phyloP scores from a whole-genome alignment of 352 stramenopile species.

The Thalassiosira ordinaria region DNA sequence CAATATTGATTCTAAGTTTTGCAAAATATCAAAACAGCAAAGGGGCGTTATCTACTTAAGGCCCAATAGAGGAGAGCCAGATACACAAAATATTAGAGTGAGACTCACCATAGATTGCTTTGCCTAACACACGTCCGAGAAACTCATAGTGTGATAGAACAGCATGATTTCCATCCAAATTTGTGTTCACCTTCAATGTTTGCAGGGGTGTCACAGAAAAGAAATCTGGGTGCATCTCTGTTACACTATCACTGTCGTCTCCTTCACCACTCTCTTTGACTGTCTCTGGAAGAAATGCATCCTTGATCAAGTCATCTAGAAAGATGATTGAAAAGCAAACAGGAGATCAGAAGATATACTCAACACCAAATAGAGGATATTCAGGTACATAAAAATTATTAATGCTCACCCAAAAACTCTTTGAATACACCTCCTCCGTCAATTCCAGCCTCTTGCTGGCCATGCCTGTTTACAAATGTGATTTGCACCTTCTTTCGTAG shows the following conservation, averaged over 20 bases:
- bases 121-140: slow-evolving; percentile 93
- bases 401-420: slow-evolving; percentile 92
- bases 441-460: slow-evolving; percentile 93
- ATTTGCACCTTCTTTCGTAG: slow-evolving; percentile 93
- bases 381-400: no score
- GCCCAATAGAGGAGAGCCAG: slow-evolving; percentile 87
- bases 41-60: slow-evolving; percentile 89
- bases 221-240: slow-evolving; percentile 53
- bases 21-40: background rate
- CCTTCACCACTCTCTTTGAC: slow-evolving; percentile 17
- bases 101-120: slow-evolving; percentile 90
- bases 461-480: slow-evolving; percentile 89
- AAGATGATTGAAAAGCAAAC: no score
- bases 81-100: slow-evolving; percentile 12
- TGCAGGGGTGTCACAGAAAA: slow-evolving; percentile 78
- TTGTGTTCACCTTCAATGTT: slow-evolving; percentile 73
- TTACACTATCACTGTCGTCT: slow-evolving; percentile 15
- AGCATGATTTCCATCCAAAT: slow-evolving; percentile 22
- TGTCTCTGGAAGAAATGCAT: slow-evolving; percentile 89
- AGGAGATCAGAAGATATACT: no score
- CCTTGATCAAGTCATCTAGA: slow-evolving; percentile 92
- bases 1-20: slow-evolving; percentile 90
- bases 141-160: slow-evolving; percentile 90
- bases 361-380: no score
- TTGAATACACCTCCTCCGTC: slow-evolving; percentile 98